Evolutionary conservation across 768 basidiomycete genomes (phyloP).

Genomic region (Mycena rebaudengoi): DNA sequence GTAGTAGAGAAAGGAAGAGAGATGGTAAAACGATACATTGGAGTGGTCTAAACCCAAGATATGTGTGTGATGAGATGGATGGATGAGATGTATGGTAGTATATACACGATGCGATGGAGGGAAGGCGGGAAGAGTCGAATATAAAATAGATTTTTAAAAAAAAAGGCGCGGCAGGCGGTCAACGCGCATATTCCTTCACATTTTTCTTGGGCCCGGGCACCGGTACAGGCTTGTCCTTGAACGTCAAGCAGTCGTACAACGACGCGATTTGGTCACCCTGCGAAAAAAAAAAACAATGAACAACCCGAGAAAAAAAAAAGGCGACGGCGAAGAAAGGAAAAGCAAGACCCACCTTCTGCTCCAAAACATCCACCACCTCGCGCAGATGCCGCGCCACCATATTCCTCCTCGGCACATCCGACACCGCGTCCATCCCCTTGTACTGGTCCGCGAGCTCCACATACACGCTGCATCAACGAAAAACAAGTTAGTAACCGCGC

Average conservation of each 20-base stretch:
- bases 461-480: constrained; percentile 88
- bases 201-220: not conserved
- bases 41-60: too few relatives aligned
- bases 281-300: too few relatives aligned
- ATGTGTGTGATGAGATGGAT: too few relatives aligned
- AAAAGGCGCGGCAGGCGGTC: too few relatives aligned
- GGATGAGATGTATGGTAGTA: too few relatives aligned
- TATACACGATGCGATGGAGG: constrained; percentile 7
- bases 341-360: constrained; percentile 75
- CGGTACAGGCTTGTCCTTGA: constrained; percentile 74
- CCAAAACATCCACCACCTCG: constrained; percentile 91
- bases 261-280: constrained; percentile 96
- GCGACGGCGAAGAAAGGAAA: not conserved
- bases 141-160: not conserved
- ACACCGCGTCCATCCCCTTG: constrained; percentile 85
- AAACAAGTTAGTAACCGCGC: constrained; percentile 11
- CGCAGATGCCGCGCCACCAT: constrained; percentile 88
- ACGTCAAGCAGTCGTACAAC: constrained; percentile 83
- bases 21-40: too few relatives aligned
- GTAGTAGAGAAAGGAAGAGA: too few relatives aligned
- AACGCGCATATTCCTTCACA: too few relatives aligned
- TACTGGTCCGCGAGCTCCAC: constrained; percentile 93
- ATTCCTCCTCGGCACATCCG: constrained; percentile 82
- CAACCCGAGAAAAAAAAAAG: constrained; percentile 13
- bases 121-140: too few relatives aligned